Conservation (phyloP, 2,329 filamentous ascomycete species). For the Verticillium albo-atrum region DNA sequence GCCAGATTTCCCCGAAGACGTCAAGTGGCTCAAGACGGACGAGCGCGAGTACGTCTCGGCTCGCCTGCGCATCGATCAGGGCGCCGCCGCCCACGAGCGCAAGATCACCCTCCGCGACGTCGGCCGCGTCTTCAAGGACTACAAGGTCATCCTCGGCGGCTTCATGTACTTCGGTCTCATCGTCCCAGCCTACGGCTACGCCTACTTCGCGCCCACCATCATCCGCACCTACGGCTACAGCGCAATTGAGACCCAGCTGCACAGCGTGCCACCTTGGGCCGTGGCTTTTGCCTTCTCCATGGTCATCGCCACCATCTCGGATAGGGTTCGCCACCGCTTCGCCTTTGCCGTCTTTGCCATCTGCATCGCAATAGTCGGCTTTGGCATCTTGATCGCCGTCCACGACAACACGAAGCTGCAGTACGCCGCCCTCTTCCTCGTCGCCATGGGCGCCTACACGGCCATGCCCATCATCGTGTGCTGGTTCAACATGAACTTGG, state of each 20-base stretch:
- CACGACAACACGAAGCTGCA: slow-evolving; percentile 63
- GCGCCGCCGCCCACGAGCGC: slow-evolving; percentile 59
- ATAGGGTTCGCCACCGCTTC: slow-evolving; percentile 69
- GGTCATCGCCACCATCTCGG: slow-evolving; percentile 66
- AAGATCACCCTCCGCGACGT: slow-evolving; percentile 57
- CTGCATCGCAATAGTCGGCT: slow-evolving; percentile 65
- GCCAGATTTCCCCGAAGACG: slow-evolving; percentile 70
- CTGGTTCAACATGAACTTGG: slow-evolving; percentile 79
- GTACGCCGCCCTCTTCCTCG: slow-evolving; percentile 78
- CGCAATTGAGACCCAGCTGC: slow-evolving; percentile 52
- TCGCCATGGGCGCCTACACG: slow-evolving; percentile 74
- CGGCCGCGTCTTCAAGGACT: slow-evolving; percentile 63
- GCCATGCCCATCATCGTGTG: slow-evolving; percentile 88
- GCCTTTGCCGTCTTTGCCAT: slow-evolving; percentile 67
- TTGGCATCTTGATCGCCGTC: slow-evolving; percentile 68
- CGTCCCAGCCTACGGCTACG: slow-evolving; percentile 73
- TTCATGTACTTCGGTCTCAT: slow-evolving; percentile 81
- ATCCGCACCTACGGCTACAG: slow-evolving; percentile 62
- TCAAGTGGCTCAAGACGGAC: slow-evolving; percentile 66
- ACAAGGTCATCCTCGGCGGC: slow-evolving; percentile 67
- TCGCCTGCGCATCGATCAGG: slow-evolving; percentile 65
- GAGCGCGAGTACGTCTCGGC: slow-evolving; percentile 64
- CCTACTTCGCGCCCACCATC: slow-evolving; percentile 72
- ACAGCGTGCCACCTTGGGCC: slow-evolving; percentile 55
- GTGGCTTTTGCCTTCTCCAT: slow-evolving; percentile 78